phyloP scores from a whole-genome alignment of 352 stramenopile species.

The Lagenidium sp. region DNA sequence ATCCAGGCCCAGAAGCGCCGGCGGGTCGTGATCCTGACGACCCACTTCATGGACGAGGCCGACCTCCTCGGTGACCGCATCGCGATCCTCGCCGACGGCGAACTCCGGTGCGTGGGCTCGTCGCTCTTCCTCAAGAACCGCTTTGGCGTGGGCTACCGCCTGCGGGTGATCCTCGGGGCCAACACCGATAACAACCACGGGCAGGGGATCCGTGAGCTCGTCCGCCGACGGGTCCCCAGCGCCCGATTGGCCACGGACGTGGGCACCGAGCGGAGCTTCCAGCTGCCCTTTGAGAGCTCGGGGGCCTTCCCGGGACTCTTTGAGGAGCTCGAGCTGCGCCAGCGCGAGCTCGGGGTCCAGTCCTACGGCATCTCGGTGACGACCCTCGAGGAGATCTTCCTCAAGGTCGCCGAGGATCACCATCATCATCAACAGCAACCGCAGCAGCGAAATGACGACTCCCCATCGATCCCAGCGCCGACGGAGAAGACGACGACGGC shows the following conservation, averaged over 20 bases:
- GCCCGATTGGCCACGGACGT: conserved; percentile 43
- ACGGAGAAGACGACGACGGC: background rate
- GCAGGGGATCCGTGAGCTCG: conserved; percentile 5
- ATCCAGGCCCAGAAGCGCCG: conserved; percentile 45
- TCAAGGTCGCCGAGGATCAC: conserved; percentile 64
- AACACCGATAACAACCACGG: background rate
- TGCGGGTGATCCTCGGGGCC: conserved; percentile 34
- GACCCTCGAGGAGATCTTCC: conserved; percentile 86
- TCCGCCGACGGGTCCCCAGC: conserved; percentile 24
- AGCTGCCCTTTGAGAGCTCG: conserved; percentile 56
- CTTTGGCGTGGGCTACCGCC: conserved; percentile 67
- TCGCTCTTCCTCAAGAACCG: conserved; percentile 78
- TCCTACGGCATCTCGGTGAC: conserved; percentile 77
- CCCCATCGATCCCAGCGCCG: too few species aligned
- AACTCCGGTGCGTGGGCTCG: conserved; percentile 41
- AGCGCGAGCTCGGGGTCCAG: conserved; percentile 21
- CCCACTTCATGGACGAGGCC: conserved; percentile 91
- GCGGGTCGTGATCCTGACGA: conserved; percentile 84
- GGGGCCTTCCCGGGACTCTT: conserved; percentile 62
- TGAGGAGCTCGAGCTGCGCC: conserved; percentile 43
- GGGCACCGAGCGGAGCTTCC: conserved; percentile 69
- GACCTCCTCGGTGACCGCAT: conserved; percentile 88
- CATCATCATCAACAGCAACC: background rate
- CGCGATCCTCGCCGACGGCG: conserved; percentile 81
- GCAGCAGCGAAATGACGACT: too few species aligned